Percentiles rank a stretch among this genome's conserved stretches.
These are phyloP conservation scores for Rhynchosporium graminicola DNA, from an alignment of 2,329 filamentous ascomycete species.

Conservation along the genomic window DNA sequence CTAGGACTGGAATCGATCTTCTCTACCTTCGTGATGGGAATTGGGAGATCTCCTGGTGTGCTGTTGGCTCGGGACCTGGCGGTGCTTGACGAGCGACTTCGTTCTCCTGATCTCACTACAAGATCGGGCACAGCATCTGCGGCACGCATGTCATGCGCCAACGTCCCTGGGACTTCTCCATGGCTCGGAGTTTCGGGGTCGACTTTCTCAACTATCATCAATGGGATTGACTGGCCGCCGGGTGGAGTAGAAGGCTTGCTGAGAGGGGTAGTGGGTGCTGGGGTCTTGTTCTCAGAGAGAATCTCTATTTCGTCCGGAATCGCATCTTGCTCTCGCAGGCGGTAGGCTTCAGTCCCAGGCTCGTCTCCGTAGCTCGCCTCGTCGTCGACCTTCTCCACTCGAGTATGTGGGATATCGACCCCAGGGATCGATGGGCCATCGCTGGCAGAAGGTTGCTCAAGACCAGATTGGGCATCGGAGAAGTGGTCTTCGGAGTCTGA, in stretches of 20 bases:
- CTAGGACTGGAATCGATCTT: constrained; percentile 57
- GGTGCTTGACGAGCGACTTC: constrained; percentile 30
- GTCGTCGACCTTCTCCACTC: constrained; percentile 60
- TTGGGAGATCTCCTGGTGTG: constrained; percentile 45
- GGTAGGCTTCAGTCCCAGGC: constrained; percentile 59
- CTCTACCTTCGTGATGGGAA: constrained; percentile 60
- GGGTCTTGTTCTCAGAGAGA: constrained; percentile 25
- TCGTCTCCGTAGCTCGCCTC: constrained; percentile 62
- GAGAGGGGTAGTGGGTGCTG: constrained; percentile 15
- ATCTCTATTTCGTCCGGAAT: constrained; percentile 60
- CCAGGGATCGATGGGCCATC: constrained; percentile 45
- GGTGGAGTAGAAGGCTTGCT: constrained; percentile 27
- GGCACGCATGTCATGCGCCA: constrained; percentile 55
- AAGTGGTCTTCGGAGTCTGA: constrained; percentile 72
- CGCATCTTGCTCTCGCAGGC: constrained; percentile 57
- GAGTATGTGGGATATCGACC: constrained; percentile 52
- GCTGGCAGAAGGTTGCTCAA: constrained; percentile 43
- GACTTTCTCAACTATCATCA: constrained; percentile 58
- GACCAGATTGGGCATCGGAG: constrained; percentile 62
- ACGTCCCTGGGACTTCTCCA: constrained; percentile 62
- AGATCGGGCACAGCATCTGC: constrained; percentile 62
- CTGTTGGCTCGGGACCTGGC: constrained; percentile 34
- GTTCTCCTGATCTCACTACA: constrained; percentile 47
- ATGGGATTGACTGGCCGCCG: constrained; percentile 51
- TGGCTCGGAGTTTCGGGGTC: constrained; percentile 54